Evolutionary conservation across 1,284 basidiomycete genomes (phyloP), one percentile per base, ranked within the genome.

Genomic region (Boletus holoroseus): DNA sequence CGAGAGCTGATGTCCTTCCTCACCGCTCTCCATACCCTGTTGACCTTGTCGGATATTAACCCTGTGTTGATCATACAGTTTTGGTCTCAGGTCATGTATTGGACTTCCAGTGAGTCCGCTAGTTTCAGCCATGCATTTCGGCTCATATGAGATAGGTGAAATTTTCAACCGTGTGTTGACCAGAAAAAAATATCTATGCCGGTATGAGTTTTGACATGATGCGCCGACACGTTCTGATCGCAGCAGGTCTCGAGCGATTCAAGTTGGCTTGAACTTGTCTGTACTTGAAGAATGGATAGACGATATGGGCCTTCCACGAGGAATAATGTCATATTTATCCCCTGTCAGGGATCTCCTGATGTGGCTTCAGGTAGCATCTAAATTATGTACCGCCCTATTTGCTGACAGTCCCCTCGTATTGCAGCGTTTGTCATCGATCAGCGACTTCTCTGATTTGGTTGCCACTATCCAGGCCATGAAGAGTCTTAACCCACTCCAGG

Each of bases 51-150:
- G 56, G 89, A 95, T 55, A 81, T 98, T 58, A 97, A 98, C 63
- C 94, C 95, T 9, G 86, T 82, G 2, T 76, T 97, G 40, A 86
- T 88, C 53, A 84, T 89, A 13, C 95, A 99, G 67, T 78, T 93
- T 39, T 94, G 94, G 80, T 95, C 93, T 1, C 95, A 99, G 71
- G 83, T 96, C 16, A 85, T 94, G 73, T 95, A 92, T 64, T 95
- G 92, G 92, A 85, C 85, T 42, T 81, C 85, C 24, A 88, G 88
- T 88, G 67, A 67, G 83, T 58, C 1, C 7, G n/a, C 31, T 32
- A 3, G 5, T 12, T 42, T 44, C 32, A n/a, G 7, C 3, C 16
- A 8, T 40, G 44, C 5, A 40, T 34, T 47, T 24, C 18, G 59
- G 22, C 51, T 62, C 11, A 61, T 45, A 51, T 16, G 54, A 47